Evolutionary conservation across 2,329 filamentous ascomycete genomes (phyloP).

Genomic region (Penicillium hesseltinei): DNA sequence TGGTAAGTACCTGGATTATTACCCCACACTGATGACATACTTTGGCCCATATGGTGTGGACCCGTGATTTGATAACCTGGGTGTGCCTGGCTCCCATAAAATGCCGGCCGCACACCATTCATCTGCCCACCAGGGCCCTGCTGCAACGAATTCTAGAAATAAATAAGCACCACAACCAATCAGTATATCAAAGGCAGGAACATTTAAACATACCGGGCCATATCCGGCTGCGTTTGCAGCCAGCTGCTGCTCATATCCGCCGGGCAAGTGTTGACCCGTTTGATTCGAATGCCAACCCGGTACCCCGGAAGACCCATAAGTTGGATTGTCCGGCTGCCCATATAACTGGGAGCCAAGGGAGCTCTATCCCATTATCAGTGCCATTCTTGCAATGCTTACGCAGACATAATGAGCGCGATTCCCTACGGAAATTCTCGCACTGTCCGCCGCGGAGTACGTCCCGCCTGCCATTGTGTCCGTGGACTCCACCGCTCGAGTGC

Average conservation of each 20-base stretch:
- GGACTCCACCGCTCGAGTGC: slow-evolving; percentile 11
- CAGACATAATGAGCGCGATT: slow-evolving; percentile 22
- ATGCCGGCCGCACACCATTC: background rate
- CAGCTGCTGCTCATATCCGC: slow-evolving; percentile 5
- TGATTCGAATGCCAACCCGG: slow-evolving; percentile 21
- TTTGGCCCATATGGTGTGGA: slow-evolving; percentile 2
- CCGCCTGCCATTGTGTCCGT: slow-evolving; percentile 13
- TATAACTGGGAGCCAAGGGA: slow-evolving; percentile 21
- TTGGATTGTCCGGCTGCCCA: slow-evolving; percentile 12
- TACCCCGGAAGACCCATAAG: slow-evolving; percentile 16
- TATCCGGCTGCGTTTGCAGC: background rate
- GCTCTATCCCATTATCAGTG: slow-evolving; percentile 30
- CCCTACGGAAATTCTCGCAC: slow-evolving; percentile 29
- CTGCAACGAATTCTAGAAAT: background rate
- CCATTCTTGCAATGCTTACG: slow-evolving; percentile 19
- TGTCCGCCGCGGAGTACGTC: slow-evolving; percentile 17
- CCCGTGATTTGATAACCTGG: slow-evolving; percentile 1
- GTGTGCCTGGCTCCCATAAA: slow-evolving; percentile 1
- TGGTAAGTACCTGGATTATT: background rate
- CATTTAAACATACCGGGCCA: slow-evolving; percentile 7
- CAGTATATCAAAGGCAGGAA: background rate
- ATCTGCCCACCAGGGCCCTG: background rate
- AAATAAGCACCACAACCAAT: background rate
- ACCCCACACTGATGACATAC: background rate
- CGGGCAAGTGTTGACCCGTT: slow-evolving; percentile 4